Evolutionary conservation across 129 eudicot species (phyloP).

Genomic region (Centrapalus pauciflorus): DNA sequence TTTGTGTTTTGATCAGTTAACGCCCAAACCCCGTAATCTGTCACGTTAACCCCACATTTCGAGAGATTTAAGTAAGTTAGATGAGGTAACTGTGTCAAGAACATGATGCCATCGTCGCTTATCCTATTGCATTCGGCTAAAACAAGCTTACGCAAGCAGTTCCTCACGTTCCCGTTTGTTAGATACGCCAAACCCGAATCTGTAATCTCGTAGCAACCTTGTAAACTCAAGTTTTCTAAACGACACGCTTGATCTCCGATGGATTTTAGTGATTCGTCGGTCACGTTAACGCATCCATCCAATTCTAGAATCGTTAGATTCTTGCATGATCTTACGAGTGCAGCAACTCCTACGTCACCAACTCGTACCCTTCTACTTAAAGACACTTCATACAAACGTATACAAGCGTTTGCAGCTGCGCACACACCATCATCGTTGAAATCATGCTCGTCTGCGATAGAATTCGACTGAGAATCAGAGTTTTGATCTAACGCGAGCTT

Average conservation of each 20-base stretch:
- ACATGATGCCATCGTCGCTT: conserved; percentile 1
- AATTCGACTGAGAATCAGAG: background rate
- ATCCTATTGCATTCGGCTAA: conserved; percentile 17
- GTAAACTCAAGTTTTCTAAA: background rate
- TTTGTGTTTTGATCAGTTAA: background rate
- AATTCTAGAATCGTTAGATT: background rate
- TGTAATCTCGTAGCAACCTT: conserved; percentile 8
- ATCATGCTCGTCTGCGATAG: conserved; percentile 6
- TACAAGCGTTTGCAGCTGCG: conserved; percentile 7
- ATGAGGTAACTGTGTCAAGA: background rate
- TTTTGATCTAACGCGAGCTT: background rate
- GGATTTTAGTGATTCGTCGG: conserved; percentile 7
- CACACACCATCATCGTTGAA: conserved; percentile 17
- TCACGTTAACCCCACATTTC: background rate
- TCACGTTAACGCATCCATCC: conserved; percentile 4
- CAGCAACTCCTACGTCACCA: conserved; percentile 10
- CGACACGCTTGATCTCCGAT: background rate
- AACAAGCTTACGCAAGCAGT: background rate
- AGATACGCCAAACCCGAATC: conserved; percentile 17
- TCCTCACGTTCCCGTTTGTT: background rate
- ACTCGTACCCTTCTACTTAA: background rate
- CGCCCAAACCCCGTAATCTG: background rate
- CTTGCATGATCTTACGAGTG: background rate
- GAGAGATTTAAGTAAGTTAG: background rate
- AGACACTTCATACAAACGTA: background rate